These are phyloP conservation scores for Russula sp. DNA, from an alignment of 768 basidiomycete species.

Conservation along the genomic window DNA sequence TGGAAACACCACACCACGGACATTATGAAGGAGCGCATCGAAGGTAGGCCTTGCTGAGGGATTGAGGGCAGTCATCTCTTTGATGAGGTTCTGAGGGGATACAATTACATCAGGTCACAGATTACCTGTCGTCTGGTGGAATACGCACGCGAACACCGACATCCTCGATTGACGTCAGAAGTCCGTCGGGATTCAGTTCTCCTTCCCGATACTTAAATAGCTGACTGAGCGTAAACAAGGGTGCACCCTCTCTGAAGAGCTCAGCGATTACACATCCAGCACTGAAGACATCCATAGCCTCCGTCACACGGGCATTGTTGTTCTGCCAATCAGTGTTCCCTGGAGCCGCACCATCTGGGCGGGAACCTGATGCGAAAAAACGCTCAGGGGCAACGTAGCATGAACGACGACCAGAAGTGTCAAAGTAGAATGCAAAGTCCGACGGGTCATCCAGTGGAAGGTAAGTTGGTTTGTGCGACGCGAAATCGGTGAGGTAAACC, in stretches of 20 bases:
- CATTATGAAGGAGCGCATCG: constrained; percentile 69
- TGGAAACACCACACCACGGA: constrained; percentile 78
- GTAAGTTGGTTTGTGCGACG: constrained; percentile 90
- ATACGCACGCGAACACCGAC: constrained; percentile 70
- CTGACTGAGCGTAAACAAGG: constrained; percentile 90
- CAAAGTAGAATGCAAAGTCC: constrained; percentile 97
- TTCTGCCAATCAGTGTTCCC: constrained; percentile 53
- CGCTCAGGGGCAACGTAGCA: constrained; percentile 97
- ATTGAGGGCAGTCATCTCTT: constrained; percentile 85
- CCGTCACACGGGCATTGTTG: constrained; percentile 80
- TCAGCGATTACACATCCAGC: constrained; percentile 94
- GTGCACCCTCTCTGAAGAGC: constrained; percentile 91
- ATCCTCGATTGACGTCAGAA: constrained; percentile 76
- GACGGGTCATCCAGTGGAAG: constrained; percentile 95
- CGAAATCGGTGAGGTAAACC: constrained; percentile 94
- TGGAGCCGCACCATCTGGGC: constrained; percentile 41
- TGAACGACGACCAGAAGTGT: constrained; percentile 87
- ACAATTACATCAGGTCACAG: constrained; percentile 1
- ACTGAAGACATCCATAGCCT: constrained; percentile 97
- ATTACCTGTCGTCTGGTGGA: constrained; percentile 13
- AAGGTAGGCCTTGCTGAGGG: constrained; percentile 77
- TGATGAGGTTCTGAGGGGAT: constrained; percentile 67
- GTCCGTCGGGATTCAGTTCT: constrained; percentile 69
- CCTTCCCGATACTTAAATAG: constrained; percentile 92
- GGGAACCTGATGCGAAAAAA: constrained; percentile 75